These are phyloP conservation scores for Ophiocordyceps unilateralis DNA, from an alignment of 2,329 filamentous ascomycete species.

Conservation along the genomic window DNA sequence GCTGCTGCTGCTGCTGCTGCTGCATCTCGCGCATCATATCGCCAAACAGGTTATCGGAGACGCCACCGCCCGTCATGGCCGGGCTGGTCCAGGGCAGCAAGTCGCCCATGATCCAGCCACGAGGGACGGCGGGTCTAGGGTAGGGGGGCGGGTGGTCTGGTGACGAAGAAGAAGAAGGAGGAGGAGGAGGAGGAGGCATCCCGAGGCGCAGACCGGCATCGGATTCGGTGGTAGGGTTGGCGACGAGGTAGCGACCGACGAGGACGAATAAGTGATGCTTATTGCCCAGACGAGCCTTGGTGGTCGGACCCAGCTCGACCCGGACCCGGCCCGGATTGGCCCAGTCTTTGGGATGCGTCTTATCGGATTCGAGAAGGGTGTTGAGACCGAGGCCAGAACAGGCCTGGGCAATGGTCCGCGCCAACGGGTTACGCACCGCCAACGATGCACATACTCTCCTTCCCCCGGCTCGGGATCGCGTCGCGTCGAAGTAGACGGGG, in stretches of 20 bases:
- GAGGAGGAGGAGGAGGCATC: conserved; percentile 16
- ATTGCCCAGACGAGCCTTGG: conserved; percentile 38
- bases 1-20: conserved; percentile 1
- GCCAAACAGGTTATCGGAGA: conserved; percentile 86
- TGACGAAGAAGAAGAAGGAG: no score
- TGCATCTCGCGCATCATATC: conserved; percentile 95
- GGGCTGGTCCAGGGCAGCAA: conserved; percentile 77
- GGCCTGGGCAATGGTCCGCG: conserved; percentile 78
- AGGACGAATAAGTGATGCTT: conserved; percentile 81
- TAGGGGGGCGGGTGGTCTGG: no score
- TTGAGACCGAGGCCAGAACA: conserved; percentile 53
- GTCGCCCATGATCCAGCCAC: conserved; percentile 79
- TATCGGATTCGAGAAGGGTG: conserved; percentile 75
- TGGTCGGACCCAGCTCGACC: conserved; percentile 37
- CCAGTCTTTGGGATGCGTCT: conserved; percentile 94
- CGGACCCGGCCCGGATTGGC: conserved; percentile 84
- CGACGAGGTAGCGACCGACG: conserved; percentile 57
- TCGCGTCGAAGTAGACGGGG: conserved; percentile 83
- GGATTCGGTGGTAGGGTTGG: conserved; percentile 56
- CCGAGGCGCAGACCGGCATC: conserved; percentile 27
- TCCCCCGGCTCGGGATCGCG: conserved; percentile 58
- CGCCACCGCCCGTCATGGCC: conserved; percentile 80
- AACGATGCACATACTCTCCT: conserved; percentile 56
- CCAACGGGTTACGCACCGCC: conserved; percentile 72
- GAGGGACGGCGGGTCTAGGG: conserved; percentile 56